Percentiles rank a stretch among this genome's conserved stretches.
Evolutionary conservation across 2,329 filamentous ascomycete species (phyloP).

Genomic region (Nemania abortiva): DNA sequence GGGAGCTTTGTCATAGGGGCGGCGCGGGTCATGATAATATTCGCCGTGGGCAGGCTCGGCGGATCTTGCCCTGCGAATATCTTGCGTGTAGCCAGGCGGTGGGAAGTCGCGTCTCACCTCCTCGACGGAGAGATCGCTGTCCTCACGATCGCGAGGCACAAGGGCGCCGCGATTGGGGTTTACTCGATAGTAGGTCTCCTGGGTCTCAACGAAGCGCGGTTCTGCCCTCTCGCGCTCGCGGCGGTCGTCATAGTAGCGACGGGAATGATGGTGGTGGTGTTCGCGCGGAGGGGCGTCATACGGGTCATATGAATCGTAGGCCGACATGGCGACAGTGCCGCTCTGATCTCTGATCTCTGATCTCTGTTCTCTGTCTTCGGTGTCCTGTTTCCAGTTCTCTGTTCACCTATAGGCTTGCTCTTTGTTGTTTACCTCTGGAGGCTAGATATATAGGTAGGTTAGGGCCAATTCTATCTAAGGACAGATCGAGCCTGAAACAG

Average conservation of each 20-base stretch:
- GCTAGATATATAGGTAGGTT: slow-evolving; percentile 10
- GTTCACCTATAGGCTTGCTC: background rate
- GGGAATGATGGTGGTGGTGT: slow-evolving; percentile 52
- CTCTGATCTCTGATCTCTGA: background rate
- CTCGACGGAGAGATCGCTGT: slow-evolving; percentile 81
- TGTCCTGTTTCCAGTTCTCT: too few relatives aligned
- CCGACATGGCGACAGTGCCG: slow-evolving; percentile 53
- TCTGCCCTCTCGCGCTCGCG: slow-evolving; percentile 60
- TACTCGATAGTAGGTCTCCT: slow-evolving; percentile 61
- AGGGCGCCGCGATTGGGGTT: slow-evolving; percentile 62
- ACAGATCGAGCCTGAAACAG: background rate
- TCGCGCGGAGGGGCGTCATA: slow-evolving; percentile 63
- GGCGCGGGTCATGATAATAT: slow-evolving; percentile 66
- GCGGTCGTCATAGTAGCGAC: slow-evolving; percentile 64
- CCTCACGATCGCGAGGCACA: slow-evolving; percentile 72
- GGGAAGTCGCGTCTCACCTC: slow-evolving; percentile 88
- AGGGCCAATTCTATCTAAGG: slow-evolving; percentile 16
- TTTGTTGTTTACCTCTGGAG: background rate
- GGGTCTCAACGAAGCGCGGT: slow-evolving; percentile 65
- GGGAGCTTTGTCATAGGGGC: slow-evolving; percentile 42
- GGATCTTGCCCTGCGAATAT: slow-evolving; percentile 72
- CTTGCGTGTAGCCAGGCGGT: slow-evolving; percentile 70
- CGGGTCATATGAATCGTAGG: slow-evolving; percentile 68
- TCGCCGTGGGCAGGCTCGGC: slow-evolving; percentile 71
- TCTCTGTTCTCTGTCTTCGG: background rate